Percentiles rank a stretch among this genome's conserved stretches.
Conservation (phyloP, 2,329 filamentous ascomycete genomes). For the Xylariaceae sp. region DNA sequence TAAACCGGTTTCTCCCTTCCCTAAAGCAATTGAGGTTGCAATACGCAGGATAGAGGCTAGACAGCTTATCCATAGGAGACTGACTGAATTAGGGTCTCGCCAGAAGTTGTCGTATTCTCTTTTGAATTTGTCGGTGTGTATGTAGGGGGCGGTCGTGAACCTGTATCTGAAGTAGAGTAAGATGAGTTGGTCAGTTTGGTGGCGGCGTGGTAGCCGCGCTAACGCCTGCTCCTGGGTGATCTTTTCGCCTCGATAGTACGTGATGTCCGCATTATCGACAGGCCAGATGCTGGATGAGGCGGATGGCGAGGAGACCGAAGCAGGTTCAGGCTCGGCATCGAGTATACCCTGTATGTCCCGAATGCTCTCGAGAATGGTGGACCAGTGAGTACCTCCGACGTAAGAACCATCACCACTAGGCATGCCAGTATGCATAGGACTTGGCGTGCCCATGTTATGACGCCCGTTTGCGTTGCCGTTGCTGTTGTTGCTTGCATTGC, state of each 20-base stretch:
- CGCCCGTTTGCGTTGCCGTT: conserved; percentile 27
- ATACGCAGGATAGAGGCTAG: conserved; percentile 44
- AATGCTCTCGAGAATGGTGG: conserved; percentile 35
- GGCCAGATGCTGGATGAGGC: conserved; percentile 22
- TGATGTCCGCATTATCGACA: conserved; percentile 27
- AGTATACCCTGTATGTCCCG: conserved; percentile 34
- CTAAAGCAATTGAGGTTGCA: conserved; percentile 35
- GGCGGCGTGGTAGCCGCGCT: conserved; percentile 29
- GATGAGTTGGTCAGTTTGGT: conserved; percentile 32
- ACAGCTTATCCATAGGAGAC: conserved; percentile 47
- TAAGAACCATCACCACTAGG: conserved; percentile 28
- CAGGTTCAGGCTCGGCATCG: conserved; percentile 26
- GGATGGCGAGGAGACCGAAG: conserved; percentile 27
- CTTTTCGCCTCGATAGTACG: conserved; percentile 26
- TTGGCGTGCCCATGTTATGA: conserved; percentile 23
- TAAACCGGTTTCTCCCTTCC: conserved; percentile 29
- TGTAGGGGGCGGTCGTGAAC: conserved; percentile 33
- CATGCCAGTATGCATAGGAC: conserved; percentile 18
- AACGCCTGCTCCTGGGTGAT: conserved; percentile 34
- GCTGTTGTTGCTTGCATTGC: too few relatives aligned
- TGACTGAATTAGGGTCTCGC: conserved; percentile 36
- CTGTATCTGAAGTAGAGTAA: conserved; percentile 33
- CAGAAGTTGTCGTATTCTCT: conserved; percentile 46
- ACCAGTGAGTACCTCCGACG: conserved; percentile 35
- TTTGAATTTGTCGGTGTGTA: conserved; percentile 41